These are phyloP conservation scores for Coemansia sp. DNA, from an alignment of 192 early-diverging fungal species.

Conservation along the genomic window DNA sequence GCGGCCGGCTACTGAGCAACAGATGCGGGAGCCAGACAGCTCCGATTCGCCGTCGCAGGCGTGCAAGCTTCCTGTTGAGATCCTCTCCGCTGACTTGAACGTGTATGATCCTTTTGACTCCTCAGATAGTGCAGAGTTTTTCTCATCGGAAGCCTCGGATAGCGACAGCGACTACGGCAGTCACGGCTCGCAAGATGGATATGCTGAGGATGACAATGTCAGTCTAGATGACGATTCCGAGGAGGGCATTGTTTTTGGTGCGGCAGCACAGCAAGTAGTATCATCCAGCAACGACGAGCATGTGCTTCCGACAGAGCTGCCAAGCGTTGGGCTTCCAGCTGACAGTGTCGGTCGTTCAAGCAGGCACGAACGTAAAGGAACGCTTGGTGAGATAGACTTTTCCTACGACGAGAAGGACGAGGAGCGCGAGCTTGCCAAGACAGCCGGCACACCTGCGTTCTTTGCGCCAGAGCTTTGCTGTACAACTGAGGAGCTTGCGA, in stretches of 20 bases:
- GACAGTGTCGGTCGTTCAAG: neutral
- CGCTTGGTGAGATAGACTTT: constrained; percentile 41
- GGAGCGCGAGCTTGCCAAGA: constrained; percentile 88
- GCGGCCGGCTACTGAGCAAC: neutral
- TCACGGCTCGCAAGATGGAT: constrained; percentile 1
- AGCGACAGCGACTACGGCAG: constrained; percentile 50
- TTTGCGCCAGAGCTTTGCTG: constrained; percentile 98
- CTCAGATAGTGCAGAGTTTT: constrained; percentile 57
- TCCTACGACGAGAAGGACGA: constrained; percentile 56
- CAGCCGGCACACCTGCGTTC: constrained; percentile 94
- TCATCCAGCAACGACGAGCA: neutral
- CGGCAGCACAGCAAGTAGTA: neutral
- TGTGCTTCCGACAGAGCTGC: neutral
- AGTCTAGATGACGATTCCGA: constrained; percentile 41
- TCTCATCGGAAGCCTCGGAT: constrained; percentile 31
- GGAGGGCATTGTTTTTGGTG: constrained; percentile 39
- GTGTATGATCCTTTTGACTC: constrained; percentile 57
- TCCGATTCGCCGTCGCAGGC: constrained; percentile 17
- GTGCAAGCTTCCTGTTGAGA: constrained; percentile 47
- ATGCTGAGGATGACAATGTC: neutral
- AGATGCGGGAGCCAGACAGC: neutral
- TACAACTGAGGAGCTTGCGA: constrained; percentile 49
- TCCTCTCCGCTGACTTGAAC: constrained; percentile 32
- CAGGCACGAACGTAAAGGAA: constrained; percentile 32
- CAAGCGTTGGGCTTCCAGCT: neutral